phyloP scores from a whole-genome alignment of 371 early-diverging fungal species.

The Mortierella sp. region DNA sequence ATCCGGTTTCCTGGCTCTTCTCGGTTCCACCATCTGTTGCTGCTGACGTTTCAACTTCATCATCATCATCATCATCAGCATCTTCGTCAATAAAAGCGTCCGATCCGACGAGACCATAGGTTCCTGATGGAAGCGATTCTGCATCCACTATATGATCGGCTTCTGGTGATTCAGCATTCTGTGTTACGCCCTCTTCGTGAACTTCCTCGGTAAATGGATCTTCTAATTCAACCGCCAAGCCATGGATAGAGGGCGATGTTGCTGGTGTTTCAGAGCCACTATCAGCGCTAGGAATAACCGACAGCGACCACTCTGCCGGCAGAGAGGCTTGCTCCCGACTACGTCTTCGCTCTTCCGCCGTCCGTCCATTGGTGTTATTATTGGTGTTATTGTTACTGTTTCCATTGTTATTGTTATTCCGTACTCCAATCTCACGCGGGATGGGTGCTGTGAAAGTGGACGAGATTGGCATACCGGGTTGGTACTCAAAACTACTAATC shows the following conservation, averaged over 20 bases:
- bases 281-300: constrained; percentile 11
- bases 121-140: constrained; percentile 22
- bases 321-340: constrained; percentile 24
- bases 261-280: constrained; percentile 8
- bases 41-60: constrained; percentile 2
- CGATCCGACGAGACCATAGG: constrained; percentile 32
- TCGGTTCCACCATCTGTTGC: constrained; percentile 8
- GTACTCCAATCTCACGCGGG: constrained; percentile 60
- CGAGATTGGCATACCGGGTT: constrained; percentile 92
- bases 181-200: neutral
- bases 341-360: constrained; percentile 17
- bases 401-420: constrained; percentile 22
- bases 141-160: neutral
- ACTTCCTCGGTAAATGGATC: neutral
- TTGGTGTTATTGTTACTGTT: constrained; percentile 8
- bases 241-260: neutral
- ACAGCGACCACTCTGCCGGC: constrained; percentile 27
- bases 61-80: constrained; percentile 16
- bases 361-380: neutral
- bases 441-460: constrained; percentile 92
- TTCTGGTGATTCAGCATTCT: neutral
- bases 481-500: constrained; percentile 91
- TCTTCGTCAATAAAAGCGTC: constrained; percentile 25
- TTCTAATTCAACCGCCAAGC: neutral
- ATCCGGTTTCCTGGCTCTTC: constrained; percentile 3